phyloP scores from a whole-genome alignment of 495 filamentous ascomycete species.

The Hypoxylon intermedium region DNA sequence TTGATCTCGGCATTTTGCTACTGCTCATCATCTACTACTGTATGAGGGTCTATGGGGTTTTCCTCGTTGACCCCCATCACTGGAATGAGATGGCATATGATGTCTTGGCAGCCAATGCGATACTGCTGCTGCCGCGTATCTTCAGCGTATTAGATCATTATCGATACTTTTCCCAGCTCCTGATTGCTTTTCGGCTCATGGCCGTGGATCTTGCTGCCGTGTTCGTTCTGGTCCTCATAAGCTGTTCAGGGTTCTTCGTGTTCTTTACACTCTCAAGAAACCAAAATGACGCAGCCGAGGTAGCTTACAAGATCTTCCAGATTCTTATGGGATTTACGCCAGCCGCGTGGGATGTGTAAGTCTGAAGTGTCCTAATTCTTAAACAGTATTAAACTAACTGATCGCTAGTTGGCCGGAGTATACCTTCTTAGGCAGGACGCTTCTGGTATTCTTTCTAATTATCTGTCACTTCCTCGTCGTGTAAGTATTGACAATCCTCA shows the following conservation, averaged over 20 bases:
- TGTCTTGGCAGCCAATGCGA: slow-evolving; percentile 84
- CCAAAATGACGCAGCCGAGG: slow-evolving; percentile 65
- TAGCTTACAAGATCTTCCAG: slow-evolving; percentile 91
- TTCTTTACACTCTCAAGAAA: slow-evolving; percentile 82
- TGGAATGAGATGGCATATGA: slow-evolving; percentile 86
- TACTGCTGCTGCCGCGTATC: slow-evolving; percentile 85
- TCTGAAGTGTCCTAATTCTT: background rate
- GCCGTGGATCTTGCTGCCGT: slow-evolving; percentile 85
- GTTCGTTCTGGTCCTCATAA: slow-evolving; percentile 79
- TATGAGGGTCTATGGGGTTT: slow-evolving; percentile 83
- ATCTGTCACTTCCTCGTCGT: slow-evolving; percentile 95
- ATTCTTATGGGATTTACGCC: slow-evolving; percentile 83
- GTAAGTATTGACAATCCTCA: slow-evolving; percentile 44
- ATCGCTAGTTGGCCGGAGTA: slow-evolving; percentile 76
- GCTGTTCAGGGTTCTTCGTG: slow-evolving; percentile 92
- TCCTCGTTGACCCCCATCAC: slow-evolving; percentile 71
- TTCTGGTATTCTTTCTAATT: slow-evolving; percentile 83
- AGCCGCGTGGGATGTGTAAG: slow-evolving; percentile 60
- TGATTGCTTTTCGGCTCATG: slow-evolving; percentile 94
- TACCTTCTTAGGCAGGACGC: slow-evolving; percentile 73
- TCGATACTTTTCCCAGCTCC: slow-evolving; percentile 89
- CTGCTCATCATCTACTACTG: slow-evolving; percentile 87
- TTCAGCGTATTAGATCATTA: slow-evolving; percentile 94
- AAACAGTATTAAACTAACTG: slow-evolving; percentile 34
- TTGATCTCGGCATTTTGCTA: slow-evolving; percentile 87